Base-by-base conservation (phyloP, 495 filamentous ascomycete genomes). In the Penicillium samsonianum region DNA sequence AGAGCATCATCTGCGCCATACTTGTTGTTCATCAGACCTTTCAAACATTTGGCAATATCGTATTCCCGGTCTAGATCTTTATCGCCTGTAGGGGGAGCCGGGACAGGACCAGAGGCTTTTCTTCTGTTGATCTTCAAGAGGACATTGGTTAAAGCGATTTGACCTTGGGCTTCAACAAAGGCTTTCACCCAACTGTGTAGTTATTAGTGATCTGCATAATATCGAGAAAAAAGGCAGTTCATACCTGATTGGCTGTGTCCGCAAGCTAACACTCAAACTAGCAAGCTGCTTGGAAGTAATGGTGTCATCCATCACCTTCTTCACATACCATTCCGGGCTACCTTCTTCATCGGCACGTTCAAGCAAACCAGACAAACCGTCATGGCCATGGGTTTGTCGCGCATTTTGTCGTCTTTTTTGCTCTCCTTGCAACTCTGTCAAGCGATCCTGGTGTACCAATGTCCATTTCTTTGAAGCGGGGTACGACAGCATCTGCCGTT, bases 1-100 rank as follows among this genome's bases (percentile, higher is more conserved):
- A 98, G 79, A n/a, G 95, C 94, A 81, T 98, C 92, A 64, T 98
- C 95, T 30, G 94, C 95, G 44, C 94, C 94, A 73, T 93, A 98
- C 67, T 96, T 96, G 81, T 96, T 98, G 82, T 98, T 98, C 88
- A 98, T 95, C 46, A 98, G 73, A 46, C 91, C 90, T 74, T 98
- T 98, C 49, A 98, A 72, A 74, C 95, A 98, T 75, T 98, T 98
- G 58, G 95, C 84, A 63, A 98, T 96, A 66, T 98, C 94, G 72
- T 98, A 97, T 75, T 98, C 94, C 51, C 88, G 86, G 63, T 98
- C 94, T 47, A 96, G 76, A 65, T 96, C 91, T 70, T 91, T 92
- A 60, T 96, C 91, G 20, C 86, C 81, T 31, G 74, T 74, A 11
- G 85, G 81, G 6, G 87, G 84, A 28, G 85, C 84, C 26, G 81